Conservation (phyloP, 768 basidiomycete genomes). For the Agaricus subrufescens region DNA sequence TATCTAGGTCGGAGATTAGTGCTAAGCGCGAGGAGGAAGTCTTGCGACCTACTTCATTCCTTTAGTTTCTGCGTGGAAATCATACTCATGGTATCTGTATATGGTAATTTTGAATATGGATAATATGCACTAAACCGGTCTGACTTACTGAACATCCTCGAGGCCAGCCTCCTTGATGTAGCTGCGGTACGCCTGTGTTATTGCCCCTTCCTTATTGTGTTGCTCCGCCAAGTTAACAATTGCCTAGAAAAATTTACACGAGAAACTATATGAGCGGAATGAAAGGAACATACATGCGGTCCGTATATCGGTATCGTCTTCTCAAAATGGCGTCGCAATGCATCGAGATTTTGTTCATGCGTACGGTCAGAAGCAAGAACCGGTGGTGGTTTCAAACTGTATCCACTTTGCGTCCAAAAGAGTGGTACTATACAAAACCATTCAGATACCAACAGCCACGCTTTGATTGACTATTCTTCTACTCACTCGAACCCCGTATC, state of each 20-base stretch:
- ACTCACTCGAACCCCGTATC: slow-evolving; percentile 84
- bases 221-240: slow-evolving; percentile 90
- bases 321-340: slow-evolving; percentile 70
- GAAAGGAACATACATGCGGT: slow-evolving; percentile 49
- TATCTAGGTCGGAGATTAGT: slow-evolving; percentile 45
- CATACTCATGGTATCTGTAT: slow-evolving; percentile 76
- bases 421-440: slow-evolving; percentile 64
- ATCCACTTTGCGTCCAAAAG: slow-evolving; percentile 88
- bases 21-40: neutral
- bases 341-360: slow-evolving; percentile 63
- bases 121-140: neutral
- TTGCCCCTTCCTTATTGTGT: slow-evolving; percentile 77
- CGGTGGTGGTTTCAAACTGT: slow-evolving; percentile 85
- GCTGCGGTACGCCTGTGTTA: slow-evolving; percentile 76
- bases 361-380: slow-evolving; percentile 71
- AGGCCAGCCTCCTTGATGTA: slow-evolving; percentile 52
- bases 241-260: slow-evolving; percentile 37
- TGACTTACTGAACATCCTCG: slow-evolving; percentile 53
- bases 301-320: slow-evolving; percentile 67
- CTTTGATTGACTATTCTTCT: neutral
- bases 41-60: slow-evolving; percentile 77
- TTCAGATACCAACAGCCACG: neutral
- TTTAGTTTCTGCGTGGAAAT: slow-evolving; percentile 90
- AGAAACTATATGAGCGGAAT: neutral
- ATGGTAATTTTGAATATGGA: slow-evolving; percentile 4